Percentiles rank a stretch among this genome's conserved stretches.
Conservation (phyloP, 1,139 yeast species). For the Kluyveromyces sp. region DNA sequence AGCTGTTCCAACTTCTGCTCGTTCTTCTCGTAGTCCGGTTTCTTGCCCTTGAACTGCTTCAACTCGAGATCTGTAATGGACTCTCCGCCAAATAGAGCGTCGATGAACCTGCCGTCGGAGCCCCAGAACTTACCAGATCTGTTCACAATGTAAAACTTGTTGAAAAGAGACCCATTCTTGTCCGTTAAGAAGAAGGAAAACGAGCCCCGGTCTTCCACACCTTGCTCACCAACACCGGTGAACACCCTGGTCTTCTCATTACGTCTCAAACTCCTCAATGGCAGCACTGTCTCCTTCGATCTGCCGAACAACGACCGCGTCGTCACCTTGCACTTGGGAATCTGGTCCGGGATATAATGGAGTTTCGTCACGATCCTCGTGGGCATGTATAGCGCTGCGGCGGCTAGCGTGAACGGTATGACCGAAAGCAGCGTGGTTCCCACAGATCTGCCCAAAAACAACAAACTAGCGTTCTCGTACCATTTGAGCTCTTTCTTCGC, state of each 20-base stretch:
- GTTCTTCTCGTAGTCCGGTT: slow-evolving; percentile 3
- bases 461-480: slow-evolving; percentile 9
- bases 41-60: background rate
- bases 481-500: slow-evolving; percentile 1
- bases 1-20: slow-evolving; percentile 3
- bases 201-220: slow-evolving; percentile 26
- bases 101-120: slow-evolving; percentile 26
- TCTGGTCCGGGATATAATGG: slow-evolving; percentile 18
- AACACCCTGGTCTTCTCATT: slow-evolving; percentile 17
- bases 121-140: slow-evolving; percentile 26
- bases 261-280: slow-evolving; percentile 16
- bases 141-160: slow-evolving; percentile 22
- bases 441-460: slow-evolving; percentile 16
- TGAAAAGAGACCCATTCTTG: slow-evolving; percentile 13
- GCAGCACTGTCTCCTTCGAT: slow-evolving; percentile 11
- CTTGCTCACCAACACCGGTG: slow-evolving; percentile 27
- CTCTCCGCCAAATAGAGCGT: slow-evolving; percentile 25
- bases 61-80: slow-evolving; percentile 13
- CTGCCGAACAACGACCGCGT: slow-evolving; percentile 20
- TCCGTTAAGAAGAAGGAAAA: slow-evolving; percentile 22
- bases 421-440: slow-evolving; percentile 20
- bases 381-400: slow-evolving; percentile 19
- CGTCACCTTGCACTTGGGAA: slow-evolving; percentile 18
- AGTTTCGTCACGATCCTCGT: slow-evolving; percentile 25
- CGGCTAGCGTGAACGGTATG: slow-evolving; percentile 25